Evolutionary conservation across 176 grass and related monocot genomes (phyloP), one percentile per base, ranked within the genome.

Genomic region (Aegilops speltoides): DNA sequence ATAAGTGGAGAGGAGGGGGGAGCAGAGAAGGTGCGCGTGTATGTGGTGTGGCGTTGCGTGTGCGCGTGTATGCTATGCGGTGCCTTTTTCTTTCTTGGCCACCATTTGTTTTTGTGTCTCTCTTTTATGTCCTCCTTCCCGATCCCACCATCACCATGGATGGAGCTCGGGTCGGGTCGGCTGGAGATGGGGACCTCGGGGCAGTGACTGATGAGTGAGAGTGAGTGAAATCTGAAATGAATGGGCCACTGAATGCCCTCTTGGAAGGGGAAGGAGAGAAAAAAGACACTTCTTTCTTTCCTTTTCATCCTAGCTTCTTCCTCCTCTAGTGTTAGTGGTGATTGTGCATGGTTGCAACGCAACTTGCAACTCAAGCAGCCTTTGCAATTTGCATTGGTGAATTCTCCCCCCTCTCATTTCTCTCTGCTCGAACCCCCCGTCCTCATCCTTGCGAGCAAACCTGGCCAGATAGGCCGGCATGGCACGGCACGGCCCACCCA

Each of bases 31-130:
- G 66, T 2, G 8, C 10, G 22, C 11, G 70, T 9, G 24, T 64
- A 23, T 29, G 73, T 32, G 73, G 73, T 77, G 73, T 77, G 73
- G 73, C 45, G 73, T 77, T 56, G 73, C 73, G 73, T 77, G 73
- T 76, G 73, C 16, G 43, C 73, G 73, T 76, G 73, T 76, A 76
- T 52, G 67, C 13, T 65, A 11, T 8, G 22, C 12, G 22, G 1
- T 24, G 10, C 1, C 48, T 52, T 24, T 24, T 63, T 11, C 23
- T 10, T 33, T 67, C 64, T 20, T 34, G 14, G 7, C 63, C 64
- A 16, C 65, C 28, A 33, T 68, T 68, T 33, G 1, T 68, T 20
- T 33, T 20, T 20, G 43, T 45, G 52, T 19, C 52, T 19, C 16
- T 56, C 17, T 56, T 56, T 56, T 19, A 54, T 54, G 8, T 16